Percentiles rank a stretch among this genome's conserved stretches.
These are phyloP conservation scores for Myriangium duriaei DNA, from an alignment of 2,329 filamentous ascomycete species.

Conservation along the genomic window DNA sequence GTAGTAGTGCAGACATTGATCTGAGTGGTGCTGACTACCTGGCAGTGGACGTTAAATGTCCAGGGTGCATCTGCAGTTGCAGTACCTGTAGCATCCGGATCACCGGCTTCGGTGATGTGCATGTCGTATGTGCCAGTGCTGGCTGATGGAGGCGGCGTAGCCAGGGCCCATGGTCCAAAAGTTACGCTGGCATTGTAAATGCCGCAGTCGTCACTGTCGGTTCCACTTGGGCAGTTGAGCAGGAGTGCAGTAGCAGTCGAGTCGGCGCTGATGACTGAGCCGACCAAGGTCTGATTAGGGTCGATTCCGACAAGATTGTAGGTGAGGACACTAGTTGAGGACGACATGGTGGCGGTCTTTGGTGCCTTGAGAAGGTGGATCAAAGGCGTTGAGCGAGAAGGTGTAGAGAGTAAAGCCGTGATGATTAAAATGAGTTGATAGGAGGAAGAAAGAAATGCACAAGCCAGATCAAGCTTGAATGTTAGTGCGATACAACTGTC, in stretches of 20 bases:
- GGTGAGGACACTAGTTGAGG: slow-evolving; percentile 1
- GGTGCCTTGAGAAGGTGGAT: too few relatives aligned
- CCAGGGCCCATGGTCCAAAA: slow-evolving; percentile 6
- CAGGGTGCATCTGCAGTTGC: not conserved
- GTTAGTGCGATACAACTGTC: not conserved
- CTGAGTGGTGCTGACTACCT: not conserved
- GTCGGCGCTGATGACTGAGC: slow-evolving; percentile 5
- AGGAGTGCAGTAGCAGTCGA: slow-evolving; percentile 1
- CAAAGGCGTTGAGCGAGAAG: too few relatives aligned
- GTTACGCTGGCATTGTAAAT: slow-evolving; percentile 3
- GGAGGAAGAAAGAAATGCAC: not conserved
- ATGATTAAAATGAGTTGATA: not conserved
- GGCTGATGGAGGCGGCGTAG: slow-evolving; percentile 3
- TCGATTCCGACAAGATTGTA: not conserved
- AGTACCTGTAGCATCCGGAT: not conserved
- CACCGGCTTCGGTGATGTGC: slow-evolving; percentile 5
- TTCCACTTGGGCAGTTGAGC: slow-evolving; percentile 4
- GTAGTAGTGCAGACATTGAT: slow-evolving; percentile 5
- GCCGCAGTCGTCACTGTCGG: slow-evolving; percentile 2
- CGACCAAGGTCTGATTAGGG: not conserved
- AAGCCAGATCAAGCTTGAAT: not conserved
- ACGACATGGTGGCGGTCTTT: slow-evolving; percentile 4
- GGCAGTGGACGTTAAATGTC: slow-evolving; percentile 2
- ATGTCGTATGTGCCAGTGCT: slow-evolving; percentile 7
- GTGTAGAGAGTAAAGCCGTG: not conserved